phyloP scores from a whole-genome alignment of 352 stramenopile genomes.

The Phytophthora chlamydospora region DNA sequence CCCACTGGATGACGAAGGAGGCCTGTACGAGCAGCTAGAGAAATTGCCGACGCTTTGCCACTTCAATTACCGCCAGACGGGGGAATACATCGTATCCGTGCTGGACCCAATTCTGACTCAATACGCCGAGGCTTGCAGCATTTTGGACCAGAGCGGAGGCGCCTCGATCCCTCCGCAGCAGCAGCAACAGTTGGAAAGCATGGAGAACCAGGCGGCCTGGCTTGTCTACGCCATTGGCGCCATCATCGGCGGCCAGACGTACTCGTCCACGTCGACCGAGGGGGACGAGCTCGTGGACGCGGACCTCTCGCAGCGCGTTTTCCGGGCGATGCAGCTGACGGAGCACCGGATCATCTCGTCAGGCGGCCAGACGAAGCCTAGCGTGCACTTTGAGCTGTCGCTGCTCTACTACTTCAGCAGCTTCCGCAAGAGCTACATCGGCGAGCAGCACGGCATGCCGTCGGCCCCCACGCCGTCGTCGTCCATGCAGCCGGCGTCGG shows the following conservation, averaged over 20 bases:
- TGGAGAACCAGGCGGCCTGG: constrained; percentile 98
- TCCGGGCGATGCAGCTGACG: constrained; percentile 96
- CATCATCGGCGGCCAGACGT: constrained; percentile 96
- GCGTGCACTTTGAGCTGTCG: constrained; percentile 94
- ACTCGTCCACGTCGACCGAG: constrained; percentile 91
- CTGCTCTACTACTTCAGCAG: constrained; percentile 98
- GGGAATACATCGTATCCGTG: constrained; percentile 93
- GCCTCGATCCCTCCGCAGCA: constrained; percentile 35
- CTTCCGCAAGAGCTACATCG: constrained; percentile 93
- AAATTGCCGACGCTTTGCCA: constrained; percentile 96
- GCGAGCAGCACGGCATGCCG: constrained; percentile 90
- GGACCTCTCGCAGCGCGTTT: constrained; percentile 94
- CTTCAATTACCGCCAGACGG: constrained; percentile 95
- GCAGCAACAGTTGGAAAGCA: constrained; percentile 71
- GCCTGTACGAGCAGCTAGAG: constrained; percentile 97
- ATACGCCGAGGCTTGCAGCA: constrained; percentile 91
- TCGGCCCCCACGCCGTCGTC: constrained; percentile 66
- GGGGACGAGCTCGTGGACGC: constrained; percentile 96
- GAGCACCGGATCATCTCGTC: constrained; percentile 94
- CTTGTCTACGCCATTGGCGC: constrained; percentile 96
- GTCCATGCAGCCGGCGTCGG: constrained; percentile 44
- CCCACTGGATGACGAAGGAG: constrained; percentile 96
- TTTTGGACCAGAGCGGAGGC: constrained; percentile 73
- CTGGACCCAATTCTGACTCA: constrained; percentile 95
- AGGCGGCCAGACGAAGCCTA: constrained; percentile 83